Conservation (phyloP, 1,284 basidiomycete species). For the Paramarasmius palmivorus region DNA sequence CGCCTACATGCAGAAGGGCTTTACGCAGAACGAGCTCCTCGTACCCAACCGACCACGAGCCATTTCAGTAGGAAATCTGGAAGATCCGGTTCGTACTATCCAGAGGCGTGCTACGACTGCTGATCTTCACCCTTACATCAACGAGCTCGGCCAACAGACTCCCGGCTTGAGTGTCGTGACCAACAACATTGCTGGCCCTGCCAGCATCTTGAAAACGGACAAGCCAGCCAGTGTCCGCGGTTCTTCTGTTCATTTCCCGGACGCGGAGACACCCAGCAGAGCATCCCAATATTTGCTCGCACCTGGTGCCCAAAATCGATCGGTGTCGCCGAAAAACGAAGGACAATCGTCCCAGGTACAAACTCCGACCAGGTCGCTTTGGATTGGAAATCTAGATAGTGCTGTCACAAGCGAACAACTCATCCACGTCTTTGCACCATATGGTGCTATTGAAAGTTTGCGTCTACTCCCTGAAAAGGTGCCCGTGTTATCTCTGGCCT, state of each 20-base stretch:
- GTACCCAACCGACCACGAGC: constrained; percentile 75
- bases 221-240: constrained; percentile 50
- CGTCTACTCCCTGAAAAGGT: constrained; percentile 96
- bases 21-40: constrained; percentile 72
- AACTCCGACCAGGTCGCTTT: constrained; percentile 91
- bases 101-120: constrained; percentile 64
- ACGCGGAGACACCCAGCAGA: constrained; percentile 48
- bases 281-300: constrained; percentile 68
- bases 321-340: constrained; percentile 79
- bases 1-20: constrained; percentile 68
- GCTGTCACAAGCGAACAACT: constrained; percentile 93
- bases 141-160: constrained; percentile 44
- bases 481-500: constrained; percentile 20
- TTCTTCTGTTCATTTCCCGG: constrained; percentile 69
- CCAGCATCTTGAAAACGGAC: constrained; percentile 59
- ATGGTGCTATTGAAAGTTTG: constrained; percentile 95
- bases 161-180: constrained; percentile 44
- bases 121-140: constrained; percentile 62
- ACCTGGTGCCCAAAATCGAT: constrained; percentile 64
- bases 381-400: constrained; percentile 97
- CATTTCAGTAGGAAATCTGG: constrained; percentile 89
- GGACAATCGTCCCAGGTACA: constrained; percentile 71
- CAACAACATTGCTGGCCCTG: constrained; percentile 38
- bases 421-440: constrained; percentile 92
- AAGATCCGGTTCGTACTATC: constrained; percentile 66